Evolutionary conservation across 176 grass and related monocot species (phyloP), one percentile per base, ranked within the genome.

Genomic region (Rhynchospora pubera): DNA sequence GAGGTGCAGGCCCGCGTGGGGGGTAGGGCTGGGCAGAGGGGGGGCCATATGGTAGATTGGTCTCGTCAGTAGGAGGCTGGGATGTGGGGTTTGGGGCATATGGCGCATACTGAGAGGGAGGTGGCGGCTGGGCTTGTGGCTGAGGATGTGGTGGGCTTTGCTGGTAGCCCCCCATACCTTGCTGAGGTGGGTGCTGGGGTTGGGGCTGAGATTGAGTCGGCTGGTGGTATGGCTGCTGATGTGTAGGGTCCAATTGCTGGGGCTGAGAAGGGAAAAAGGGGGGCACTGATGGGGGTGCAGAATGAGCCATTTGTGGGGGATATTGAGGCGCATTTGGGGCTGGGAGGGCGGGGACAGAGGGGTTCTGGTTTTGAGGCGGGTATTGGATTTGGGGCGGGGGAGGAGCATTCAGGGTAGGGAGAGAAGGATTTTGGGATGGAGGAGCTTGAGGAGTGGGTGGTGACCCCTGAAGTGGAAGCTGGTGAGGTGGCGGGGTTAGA

Each of bases 391-490:
- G 71, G 9, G 86, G 86, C 14, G 87, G 87, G 13, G 66, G 87
- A 30, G 93, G 89, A 1, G 86, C 83, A 57, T 94, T 94, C 51
- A 77, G 90, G 42, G 88, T 76, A 83, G 94, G 83, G 50, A 90
- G 62, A 65, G 87, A 66, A 91, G 85, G 84, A 56, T 79, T 59
- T 45, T 56, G 78, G 12, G 39, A 59, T 72, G 85, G 43, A 76
- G 82, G 77, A 4, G 80, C 24, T 19, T 56, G 85, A 62, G 65
- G 79, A 42, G 75, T 80, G 52, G 86, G 88, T 80, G 88, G 83
- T 48, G 79, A 81, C 30, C 73, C 80, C 82, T 88, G 95, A 7
- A 65, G 74, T 0, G 62, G 85, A 50, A 65, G 19, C 45, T n/a
- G 80, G 32, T 90, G 90, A 56, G 78, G 34, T 47, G 30, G 34